These are phyloP conservation scores for Phlebopus sp. DNA, from an alignment of 1,284 basidiomycete genomes.

Conservation along the genomic window DNA sequence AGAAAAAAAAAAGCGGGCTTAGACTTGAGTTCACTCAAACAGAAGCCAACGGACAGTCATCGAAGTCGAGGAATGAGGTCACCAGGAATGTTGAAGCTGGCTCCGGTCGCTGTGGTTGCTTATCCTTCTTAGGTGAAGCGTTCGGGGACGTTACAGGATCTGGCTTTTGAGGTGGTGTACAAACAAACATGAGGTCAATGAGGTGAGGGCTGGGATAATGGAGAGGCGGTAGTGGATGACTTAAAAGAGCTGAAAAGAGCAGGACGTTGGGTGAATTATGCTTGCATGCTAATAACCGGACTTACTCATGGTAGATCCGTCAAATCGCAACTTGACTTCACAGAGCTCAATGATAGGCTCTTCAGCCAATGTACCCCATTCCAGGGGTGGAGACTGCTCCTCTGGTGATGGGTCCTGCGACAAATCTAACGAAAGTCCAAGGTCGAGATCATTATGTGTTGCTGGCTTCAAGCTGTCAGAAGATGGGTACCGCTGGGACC, in stretches of 20 bases:
- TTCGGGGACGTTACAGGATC: conserved; percentile 28
- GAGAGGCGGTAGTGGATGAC: conserved; percentile 46
- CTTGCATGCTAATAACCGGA: background rate
- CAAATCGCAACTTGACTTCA: conserved; percentile 53
- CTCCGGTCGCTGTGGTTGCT: conserved; percentile 27
- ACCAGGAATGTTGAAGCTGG: conserved; percentile 45
- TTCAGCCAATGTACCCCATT: conserved; percentile 64
- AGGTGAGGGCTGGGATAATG: conserved; percentile 37
- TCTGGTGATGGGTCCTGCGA: conserved; percentile 21
- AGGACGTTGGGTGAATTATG: conserved; percentile 12
- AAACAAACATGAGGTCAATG: conserved; percentile 46
- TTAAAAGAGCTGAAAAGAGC: conserved; percentile 36
- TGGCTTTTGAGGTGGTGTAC: conserved; percentile 33
- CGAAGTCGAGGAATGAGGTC: conserved; percentile 54
- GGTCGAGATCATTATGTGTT: conserved; percentile 42
- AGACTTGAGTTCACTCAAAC: conserved; percentile 1
- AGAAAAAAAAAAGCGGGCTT: conserved; percentile 7
- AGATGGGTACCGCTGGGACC: conserved; percentile 47
- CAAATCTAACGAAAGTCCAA: conserved; percentile 42
- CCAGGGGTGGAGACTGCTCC: conserved; percentile 36
- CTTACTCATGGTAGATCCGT: conserved; percentile 44
- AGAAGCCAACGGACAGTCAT: conserved; percentile 48
- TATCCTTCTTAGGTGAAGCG: conserved; percentile 31
- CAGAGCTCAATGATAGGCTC: conserved; percentile 59
- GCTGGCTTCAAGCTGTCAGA: conserved; percentile 28